phyloP scores from a whole-genome alignment of 202 grass and related monocot genomes.

The Elaeis oleifera region DNA sequence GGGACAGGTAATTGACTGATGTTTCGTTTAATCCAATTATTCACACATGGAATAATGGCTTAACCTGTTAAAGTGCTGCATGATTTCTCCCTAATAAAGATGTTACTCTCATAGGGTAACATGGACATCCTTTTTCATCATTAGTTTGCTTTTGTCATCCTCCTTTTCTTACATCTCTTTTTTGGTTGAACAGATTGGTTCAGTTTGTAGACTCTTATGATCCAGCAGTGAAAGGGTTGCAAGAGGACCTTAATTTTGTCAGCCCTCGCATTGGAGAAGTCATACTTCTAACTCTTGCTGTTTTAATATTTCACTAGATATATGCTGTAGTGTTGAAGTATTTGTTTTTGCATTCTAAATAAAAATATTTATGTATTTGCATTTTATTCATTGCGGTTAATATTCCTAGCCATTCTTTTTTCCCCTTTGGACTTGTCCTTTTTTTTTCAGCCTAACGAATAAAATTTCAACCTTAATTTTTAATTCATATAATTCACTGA shows the following conservation, averaged over 20 bases:
- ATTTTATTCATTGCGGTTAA: no score
- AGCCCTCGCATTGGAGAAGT: constrained; percentile 98
- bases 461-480: no score
- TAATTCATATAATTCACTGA: no score
- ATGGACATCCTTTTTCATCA: background rate
- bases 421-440: no score
- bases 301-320: constrained; percentile 8
- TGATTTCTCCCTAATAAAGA: no score
- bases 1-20: no score
- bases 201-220: constrained; percentile 98
- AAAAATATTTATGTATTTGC: no score
- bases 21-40: no score
- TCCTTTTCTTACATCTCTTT: background rate
- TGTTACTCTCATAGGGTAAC: background rate
- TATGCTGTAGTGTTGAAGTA: background rate
- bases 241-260: constrained; percentile 97
- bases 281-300: constrained; percentile 23
- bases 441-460: no score
- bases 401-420: no score
- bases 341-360: background rate
- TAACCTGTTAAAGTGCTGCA: no score
- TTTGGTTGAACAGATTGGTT: constrained; percentile 47
- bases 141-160: background rate
- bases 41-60: no score
- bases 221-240: constrained; percentile 84